Evolutionary conservation across 2,329 filamentous ascomycete genomes (phyloP), one percentile per base, ranked within the genome.

Genomic region (Fusarium poae): DNA sequence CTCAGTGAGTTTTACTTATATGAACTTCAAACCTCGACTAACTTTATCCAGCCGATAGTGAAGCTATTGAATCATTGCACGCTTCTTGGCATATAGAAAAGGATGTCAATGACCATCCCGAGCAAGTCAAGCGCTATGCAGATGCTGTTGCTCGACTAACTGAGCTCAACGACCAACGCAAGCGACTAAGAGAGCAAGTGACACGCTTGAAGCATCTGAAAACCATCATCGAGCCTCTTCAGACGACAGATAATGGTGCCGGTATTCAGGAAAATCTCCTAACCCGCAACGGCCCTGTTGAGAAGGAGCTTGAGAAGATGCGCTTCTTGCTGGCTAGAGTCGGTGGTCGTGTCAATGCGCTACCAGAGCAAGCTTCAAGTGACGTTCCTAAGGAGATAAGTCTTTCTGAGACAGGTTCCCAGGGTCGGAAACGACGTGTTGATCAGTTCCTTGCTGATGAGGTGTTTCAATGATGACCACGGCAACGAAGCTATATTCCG

Each of bases 271-370:
- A 87, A 60, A 92, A 92, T 74, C 77, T 93, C 5, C 83, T 91
- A 2, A 89, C 88, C 51, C 85, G 86, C 32, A 86, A 90, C 74
- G 88, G 89, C 2, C 85, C 88, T 48, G 77, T 93, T 12, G 90
- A 90, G 74, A 81, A 81, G 54, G 91, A 93, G 78, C 79, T 93
- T 56, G 86, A 89, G 76, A 85, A 84, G 65, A 92, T 90, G 85
- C 85, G 89, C 34, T 82, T 89, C 68, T 77, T 93, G 65, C 81
- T 91, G 56, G 84, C 85, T 1, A 82, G 89, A 27, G 88, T 91
- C 1, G 83, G 84, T 6, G 86, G 84, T 3, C 82, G 86, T 21
- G 80, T 90, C n/a, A 54, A 72, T 40, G 62, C 68, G 27, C 37
- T 75, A n/a, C 68, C 73, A 6, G 52, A 65, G 2, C 32, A 63